These are phyloP conservation scores for Fusarium beomiforme DNA, from an alignment of 2,329 filamentous ascomycete genomes.

Conservation along the genomic window DNA sequence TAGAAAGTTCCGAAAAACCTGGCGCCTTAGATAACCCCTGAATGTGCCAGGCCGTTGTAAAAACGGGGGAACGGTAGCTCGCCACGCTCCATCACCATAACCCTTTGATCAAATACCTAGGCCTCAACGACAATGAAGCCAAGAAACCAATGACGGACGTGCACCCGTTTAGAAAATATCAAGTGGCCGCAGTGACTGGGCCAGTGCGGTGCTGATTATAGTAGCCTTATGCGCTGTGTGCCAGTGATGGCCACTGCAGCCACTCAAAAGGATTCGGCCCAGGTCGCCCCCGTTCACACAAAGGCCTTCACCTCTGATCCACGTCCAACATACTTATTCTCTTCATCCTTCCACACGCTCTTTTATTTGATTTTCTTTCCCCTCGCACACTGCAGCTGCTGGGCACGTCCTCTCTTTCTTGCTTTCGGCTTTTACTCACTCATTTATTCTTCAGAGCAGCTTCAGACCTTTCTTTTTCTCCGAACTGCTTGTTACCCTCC, in stretches of 20 bases:
- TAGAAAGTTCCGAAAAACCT: slow-evolving; percentile 19
- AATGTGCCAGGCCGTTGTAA: background rate
- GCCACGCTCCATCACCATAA: slow-evolving; percentile 20
- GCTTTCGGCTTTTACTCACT: slow-evolving; percentile 15
- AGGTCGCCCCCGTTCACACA: slow-evolving; percentile 33
- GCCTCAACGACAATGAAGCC: background rate
- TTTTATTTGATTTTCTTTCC: slow-evolving; percentile 13
- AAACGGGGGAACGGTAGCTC: slow-evolving; percentile 1
- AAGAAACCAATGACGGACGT: slow-evolving; percentile 14
- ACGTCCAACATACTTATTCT: slow-evolving; percentile 37
- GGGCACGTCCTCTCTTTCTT: slow-evolving; percentile 50
- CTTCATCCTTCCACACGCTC: slow-evolving; percentile 36
- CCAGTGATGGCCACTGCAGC: background rate
- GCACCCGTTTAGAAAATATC: slow-evolving; percentile 4
- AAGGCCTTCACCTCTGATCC: slow-evolving; percentile 31
- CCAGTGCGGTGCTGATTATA: background rate
- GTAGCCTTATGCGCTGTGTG: background rate
- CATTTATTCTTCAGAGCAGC: slow-evolving; percentile 29
- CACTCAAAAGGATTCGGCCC: slow-evolving; percentile 2
- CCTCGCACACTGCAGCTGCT: slow-evolving; percentile 42
- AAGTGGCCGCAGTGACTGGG: background rate
- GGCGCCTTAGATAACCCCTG: slow-evolving; percentile 27
- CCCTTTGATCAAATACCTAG: slow-evolving; percentile 23
- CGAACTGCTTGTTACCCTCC: slow-evolving; percentile 46
- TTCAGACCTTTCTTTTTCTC: slow-evolving; percentile 24